Percentiles rank a stretch among this genome's conserved stretches.
Conservation (phyloP, 768 basidiomycete genomes). For the Panellus pusillus region DNA sequence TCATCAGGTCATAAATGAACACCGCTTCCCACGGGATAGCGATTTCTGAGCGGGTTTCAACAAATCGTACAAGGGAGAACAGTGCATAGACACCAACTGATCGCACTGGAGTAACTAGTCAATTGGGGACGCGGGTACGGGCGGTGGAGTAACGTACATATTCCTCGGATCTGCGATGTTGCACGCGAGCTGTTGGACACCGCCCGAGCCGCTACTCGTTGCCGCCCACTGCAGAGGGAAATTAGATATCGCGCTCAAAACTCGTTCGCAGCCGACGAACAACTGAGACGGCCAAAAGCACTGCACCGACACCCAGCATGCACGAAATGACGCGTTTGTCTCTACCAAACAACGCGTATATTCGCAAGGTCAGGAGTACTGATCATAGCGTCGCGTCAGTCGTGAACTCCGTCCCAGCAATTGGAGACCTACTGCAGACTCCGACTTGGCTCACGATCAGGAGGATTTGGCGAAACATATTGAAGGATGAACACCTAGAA, state of each 20-base stretch:
- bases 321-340: background rate
- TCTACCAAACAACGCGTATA: constrained; percentile 32
- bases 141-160: background rate
- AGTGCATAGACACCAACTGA: background rate
- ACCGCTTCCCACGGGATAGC: constrained; percentile 16
- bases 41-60: background rate
- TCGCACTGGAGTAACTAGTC: background rate
- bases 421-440: constrained; percentile 29
- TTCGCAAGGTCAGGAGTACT: constrained; percentile 25
- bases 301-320: constrained; percentile 1
- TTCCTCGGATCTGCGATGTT: background rate
- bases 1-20: constrained; percentile 9
- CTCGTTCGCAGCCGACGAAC: background rate
- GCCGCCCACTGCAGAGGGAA: background rate
- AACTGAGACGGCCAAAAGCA: constrained; percentile 4
- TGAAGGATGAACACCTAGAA: constrained; percentile 27
- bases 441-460: constrained; percentile 32
- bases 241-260: background rate
- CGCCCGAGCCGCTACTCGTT: background rate
- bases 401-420: background rate
- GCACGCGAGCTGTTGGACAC: background rate
- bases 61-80: background rate
- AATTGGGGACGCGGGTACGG: background rate
- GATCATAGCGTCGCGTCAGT: background rate
- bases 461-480: constrained; percentile 29